Percentiles rank a stretch among this genome's conserved stretches.
phyloP scores from a whole-genome alignment of 1,284 basidiomycete genomes.

The Cryptococcus deneoformans region DNA sequence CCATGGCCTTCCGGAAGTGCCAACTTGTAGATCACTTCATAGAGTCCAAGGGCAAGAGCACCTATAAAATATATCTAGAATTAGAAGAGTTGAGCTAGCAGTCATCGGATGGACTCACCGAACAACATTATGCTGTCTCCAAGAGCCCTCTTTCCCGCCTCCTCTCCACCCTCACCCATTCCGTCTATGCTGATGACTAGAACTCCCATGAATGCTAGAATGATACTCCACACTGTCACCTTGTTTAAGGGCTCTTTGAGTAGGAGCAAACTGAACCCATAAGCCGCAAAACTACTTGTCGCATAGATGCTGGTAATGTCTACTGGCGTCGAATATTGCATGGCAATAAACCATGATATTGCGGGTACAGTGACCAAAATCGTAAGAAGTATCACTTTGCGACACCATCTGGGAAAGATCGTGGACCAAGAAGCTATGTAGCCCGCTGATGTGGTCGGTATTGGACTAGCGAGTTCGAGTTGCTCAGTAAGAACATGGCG shows the following conservation, averaged over 20 bases:
- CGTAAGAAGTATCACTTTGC: constrained; percentile 33
- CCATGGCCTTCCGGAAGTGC: constrained; percentile 45
- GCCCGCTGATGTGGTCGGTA: not conserved
- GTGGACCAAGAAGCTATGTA: constrained; percentile 24
- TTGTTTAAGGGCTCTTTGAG: constrained; percentile 38
- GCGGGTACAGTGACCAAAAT: constrained; percentile 36
- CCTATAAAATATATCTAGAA: constrained; percentile 17
- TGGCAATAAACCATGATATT: constrained; percentile 41
- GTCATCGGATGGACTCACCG: constrained; percentile 20
- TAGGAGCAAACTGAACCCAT: constrained; percentile 45
- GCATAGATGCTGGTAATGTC: constrained; percentile 46
- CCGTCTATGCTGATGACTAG: constrained; percentile 42
- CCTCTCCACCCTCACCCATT: constrained; percentile 16
- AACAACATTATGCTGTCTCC: constrained; percentile 48
- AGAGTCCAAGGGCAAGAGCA: constrained; percentile 45
- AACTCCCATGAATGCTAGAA: constrained; percentile 45
- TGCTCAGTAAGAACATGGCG: constrained; percentile 20
- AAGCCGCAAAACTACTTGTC: constrained; percentile 37
- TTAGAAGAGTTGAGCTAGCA: not conserved
- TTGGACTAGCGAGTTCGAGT: constrained; percentile 11
- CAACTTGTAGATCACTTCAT: constrained; percentile 51
- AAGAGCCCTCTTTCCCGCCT: constrained; percentile 24
- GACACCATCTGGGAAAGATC: constrained; percentile 19
- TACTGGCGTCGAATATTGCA: constrained; percentile 36
- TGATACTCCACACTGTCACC: constrained; percentile 38